Evolutionary conservation across 768 basidiomycete species (phyloP).

Genomic region (Trametes meyenii): DNA sequence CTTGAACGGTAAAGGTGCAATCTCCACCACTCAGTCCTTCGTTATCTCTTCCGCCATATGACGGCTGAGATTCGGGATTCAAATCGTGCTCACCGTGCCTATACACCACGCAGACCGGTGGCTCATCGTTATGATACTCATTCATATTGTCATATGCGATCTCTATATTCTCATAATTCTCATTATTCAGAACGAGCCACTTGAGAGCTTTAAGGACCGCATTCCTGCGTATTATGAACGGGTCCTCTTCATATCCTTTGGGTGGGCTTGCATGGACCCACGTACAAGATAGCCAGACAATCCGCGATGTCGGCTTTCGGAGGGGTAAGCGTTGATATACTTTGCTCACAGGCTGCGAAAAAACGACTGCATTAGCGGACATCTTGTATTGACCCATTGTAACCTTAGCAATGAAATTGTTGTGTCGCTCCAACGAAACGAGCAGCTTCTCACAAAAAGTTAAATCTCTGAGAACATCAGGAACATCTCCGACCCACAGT

Average conservation of each 20-base stretch:
- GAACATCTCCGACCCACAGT: constrained; percentile 41
- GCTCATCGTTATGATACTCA: constrained; percentile 11
- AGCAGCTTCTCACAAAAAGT: constrained; percentile 37
- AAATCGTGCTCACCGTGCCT: not conserved
- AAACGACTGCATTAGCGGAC: constrained; percentile 23
- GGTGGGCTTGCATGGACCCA: constrained; percentile 32
- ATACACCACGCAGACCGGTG: constrained; percentile 5
- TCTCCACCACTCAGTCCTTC: not conserved
- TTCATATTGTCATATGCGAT: constrained; percentile 13
- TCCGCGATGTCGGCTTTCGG: constrained; percentile 23
- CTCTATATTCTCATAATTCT: constrained; percentile 17
- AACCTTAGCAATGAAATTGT: constrained; percentile 37
- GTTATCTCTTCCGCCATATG: not conserved
- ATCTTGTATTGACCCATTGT: constrained; percentile 30
- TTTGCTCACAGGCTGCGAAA: constrained; percentile 18
- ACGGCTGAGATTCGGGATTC: not conserved
- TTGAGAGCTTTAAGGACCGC: constrained; percentile 21
- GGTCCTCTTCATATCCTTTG: constrained; percentile 30
- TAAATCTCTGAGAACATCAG: constrained; percentile 31
- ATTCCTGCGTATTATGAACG: constrained; percentile 29
- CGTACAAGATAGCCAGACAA: constrained; percentile 35
- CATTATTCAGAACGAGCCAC: constrained; percentile 29
- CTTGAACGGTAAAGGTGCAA: constrained; percentile 18
- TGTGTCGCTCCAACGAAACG: constrained; percentile 34
- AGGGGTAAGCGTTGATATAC: constrained; percentile 17